These are phyloP conservation scores for Suillus luteus DNA, from an alignment of 768 basidiomycete genomes.

Conservation along the genomic window DNA sequence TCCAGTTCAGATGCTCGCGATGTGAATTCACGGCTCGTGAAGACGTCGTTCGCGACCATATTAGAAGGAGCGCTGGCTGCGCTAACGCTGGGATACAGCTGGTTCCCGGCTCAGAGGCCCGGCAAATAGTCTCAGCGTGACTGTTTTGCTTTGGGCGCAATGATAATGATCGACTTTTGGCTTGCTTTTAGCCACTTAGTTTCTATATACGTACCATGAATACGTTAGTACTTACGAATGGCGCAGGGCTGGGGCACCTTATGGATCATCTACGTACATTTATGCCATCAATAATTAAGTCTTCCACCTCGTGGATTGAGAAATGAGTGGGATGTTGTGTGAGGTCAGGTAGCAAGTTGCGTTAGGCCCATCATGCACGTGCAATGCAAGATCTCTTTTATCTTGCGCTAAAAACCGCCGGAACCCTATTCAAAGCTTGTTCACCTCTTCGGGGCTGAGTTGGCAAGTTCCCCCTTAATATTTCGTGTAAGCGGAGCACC, in stretches of 20 bases:
- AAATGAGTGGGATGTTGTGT: neutral
- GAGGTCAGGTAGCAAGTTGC: neutral
- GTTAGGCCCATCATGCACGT: neutral
- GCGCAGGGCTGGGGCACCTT: neutral
- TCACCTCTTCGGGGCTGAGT: too few species aligned
- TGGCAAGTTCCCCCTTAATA: too few species aligned
- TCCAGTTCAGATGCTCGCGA: neutral
- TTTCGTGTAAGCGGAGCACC: too few species aligned
- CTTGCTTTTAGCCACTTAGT: neutral
- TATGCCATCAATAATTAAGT: neutral
- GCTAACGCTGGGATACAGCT: neutral
- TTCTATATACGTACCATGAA: conserved; percentile 14
- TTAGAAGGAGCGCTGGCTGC: neutral
- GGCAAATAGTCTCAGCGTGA: neutral
- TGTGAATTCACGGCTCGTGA: neutral
- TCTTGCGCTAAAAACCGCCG: too few species aligned
- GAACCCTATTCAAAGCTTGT: too few species aligned
- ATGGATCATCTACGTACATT: neutral
- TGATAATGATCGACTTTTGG: neutral
- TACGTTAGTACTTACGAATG: neutral
- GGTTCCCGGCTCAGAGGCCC: neutral
- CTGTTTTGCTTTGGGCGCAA: neutral
- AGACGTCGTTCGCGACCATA: neutral
- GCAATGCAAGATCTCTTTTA: too few species aligned
- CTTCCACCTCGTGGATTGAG: neutral